Evolutionary conservation across 495 filamentous ascomycete genomes (phyloP).

Genomic region (Neurospora pannonica): DNA sequence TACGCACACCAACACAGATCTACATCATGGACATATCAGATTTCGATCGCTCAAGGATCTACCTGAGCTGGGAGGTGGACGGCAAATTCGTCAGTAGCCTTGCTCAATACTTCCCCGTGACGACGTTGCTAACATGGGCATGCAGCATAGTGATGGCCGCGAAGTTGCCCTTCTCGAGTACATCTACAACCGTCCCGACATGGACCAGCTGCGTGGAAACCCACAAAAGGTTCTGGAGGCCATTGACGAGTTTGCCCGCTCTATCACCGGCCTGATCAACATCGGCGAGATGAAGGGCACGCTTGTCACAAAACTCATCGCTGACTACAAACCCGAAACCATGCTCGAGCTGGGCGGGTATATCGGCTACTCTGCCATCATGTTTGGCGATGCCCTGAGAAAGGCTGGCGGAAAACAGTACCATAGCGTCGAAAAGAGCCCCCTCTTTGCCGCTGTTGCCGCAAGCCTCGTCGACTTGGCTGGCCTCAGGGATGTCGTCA

Average conservation of each 20-base stretch:
- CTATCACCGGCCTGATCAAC: conserved; percentile 66
- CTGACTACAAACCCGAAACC: conserved; percentile 49
- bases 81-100: conserved; percentile 8
- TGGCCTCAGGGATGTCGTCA: conserved; percentile 55
- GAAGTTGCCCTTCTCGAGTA: conserved; percentile 64
- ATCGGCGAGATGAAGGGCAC: conserved; percentile 64
- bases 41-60: background rate
- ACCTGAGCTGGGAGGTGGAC: conserved; percentile 9
- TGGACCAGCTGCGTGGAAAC: conserved; percentile 50
- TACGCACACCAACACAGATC: background rate
- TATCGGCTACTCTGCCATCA: conserved; percentile 67
- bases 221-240: conserved; percentile 53
- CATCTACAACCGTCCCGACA: conserved; percentile 47
- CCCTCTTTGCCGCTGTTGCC: conserved; percentile 57
- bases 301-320: conserved; percentile 56
- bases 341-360: conserved; percentile 80
- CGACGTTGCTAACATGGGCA: conserved; percentile 56
- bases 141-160: conserved; percentile 61
- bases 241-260: conserved; percentile 63
- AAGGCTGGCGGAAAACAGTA: conserved; percentile 51
- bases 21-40: background rate
- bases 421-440: conserved; percentile 57
- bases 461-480: conserved; percentile 56
- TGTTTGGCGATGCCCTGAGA: conserved; percentile 55
- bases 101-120: conserved; percentile 13